Evolutionary conservation across 2,329 filamentous ascomycete genomes (phyloP), one percentile per base, ranked within the genome.

Genomic region (Phoma herbarum): DNA sequence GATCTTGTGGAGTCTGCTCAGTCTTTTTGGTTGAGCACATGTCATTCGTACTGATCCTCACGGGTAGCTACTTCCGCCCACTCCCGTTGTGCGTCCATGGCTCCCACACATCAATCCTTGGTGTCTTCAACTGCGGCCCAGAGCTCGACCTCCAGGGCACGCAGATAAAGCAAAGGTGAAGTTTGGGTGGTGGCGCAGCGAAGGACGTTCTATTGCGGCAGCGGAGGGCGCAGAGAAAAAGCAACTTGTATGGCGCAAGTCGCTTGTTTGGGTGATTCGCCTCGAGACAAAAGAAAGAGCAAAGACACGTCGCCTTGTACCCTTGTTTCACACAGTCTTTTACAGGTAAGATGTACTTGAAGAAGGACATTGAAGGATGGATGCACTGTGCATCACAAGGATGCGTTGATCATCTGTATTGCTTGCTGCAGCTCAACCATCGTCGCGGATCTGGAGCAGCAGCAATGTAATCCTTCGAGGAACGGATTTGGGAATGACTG

Each of bases 221-320:
- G 35, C 35, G 12, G 25, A 41, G 29, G n/a, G 29, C 28, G 39
- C 29, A 29, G 33, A 25, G 28, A 37, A 48, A 46, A 53, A 59
- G 45, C 41, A 53, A 49, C 23, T 18, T 6, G n/a, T 2, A 14
- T 28, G 29, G 43, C 48, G 54, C 48, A 43, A 28, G 22, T 47
- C 43, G 33, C 50, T 42, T 29, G 5, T 18, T 58, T 52, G 14
- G 50, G 39, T 22, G 10, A 47, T 18, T 31, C 18, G 37, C 18
- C 39, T 31, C 26, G 18, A 48, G 16, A 41, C 10, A 52, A 53
- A 49, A 53, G 33, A 29, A 49, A 53, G 39, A 18, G 20, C 10
- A 14, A 44, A 31, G 37, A 53, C 44, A 58, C 44, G 39, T 58
- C 56, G 39, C 29, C 56, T 44, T 53, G 39, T 50, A 49, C 23